A percentile compares a stretch with the other conserved stretches of the same genome.
Evolutionary conservation across 176 grass and related monocot genomes (phyloP).

Genomic region (Bolboschoenus planiculmis): DNA sequence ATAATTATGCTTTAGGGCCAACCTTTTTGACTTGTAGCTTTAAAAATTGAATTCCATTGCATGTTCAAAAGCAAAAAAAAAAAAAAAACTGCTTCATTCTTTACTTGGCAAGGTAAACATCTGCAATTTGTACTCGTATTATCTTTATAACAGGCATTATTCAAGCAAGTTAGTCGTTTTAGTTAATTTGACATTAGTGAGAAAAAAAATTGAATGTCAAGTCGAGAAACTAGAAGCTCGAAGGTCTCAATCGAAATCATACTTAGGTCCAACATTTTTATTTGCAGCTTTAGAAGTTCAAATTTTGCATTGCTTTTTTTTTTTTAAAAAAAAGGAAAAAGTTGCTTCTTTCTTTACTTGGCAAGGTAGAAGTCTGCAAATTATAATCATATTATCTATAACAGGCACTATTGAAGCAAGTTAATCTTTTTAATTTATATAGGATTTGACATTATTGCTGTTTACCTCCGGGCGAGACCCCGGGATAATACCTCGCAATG

Average conservation of each 20-base stretch:
- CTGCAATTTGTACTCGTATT: not conserved
- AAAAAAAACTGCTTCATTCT: not conserved
- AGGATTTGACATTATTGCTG: conserved; percentile 83
- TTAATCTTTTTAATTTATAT: conserved; percentile 27
- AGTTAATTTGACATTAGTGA: conserved; percentile 58
- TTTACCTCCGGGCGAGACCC: conserved; percentile 90
- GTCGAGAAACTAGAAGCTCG: no score
- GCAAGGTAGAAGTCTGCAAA: not conserved
- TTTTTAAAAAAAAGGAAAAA: no score
- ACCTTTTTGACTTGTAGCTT: not conserved
- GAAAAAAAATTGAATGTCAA: no score
- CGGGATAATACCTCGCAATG: conserved; percentile 83
- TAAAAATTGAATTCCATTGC: not conserved
- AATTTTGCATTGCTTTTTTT: no score
- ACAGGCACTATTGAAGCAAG: not conserved
- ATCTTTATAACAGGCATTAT: not conserved
- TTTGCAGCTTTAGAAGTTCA: no score
- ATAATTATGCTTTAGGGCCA: not conserved
- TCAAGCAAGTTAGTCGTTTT: conserved; percentile 10
- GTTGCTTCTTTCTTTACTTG: not conserved
- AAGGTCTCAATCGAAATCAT: no score
- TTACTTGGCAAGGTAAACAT: not conserved
- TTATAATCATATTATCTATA: not conserved
- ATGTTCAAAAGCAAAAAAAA: not conserved
- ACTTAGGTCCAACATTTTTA: no score